Base-by-base conservation (phyloP, 2,329 filamentous ascomycete genomes). In the Boeremia exigua region DNA sequence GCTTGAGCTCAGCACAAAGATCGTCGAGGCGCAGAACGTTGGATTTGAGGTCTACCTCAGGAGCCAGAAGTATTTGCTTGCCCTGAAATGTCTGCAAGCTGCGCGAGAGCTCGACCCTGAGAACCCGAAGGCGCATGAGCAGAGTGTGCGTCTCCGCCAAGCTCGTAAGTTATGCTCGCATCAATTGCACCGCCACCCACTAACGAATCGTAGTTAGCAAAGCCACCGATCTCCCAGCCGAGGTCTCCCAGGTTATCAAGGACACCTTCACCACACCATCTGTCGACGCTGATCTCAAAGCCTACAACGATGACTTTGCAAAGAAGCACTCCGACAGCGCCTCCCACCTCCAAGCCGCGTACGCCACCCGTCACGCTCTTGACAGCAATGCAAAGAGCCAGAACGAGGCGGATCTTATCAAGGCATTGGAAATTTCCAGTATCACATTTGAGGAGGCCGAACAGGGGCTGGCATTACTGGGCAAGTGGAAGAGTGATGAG, bases 1-100 rank as follows among this genome's bases (percentile, higher is more conserved):
- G 66, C 82, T 99, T 56, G 89, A 96, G 74, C 89, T 88, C 69
- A 93, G 88, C 69, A 88, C 92, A 2, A 86, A 89, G 79, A 90
- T 87, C 71, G 85, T 96, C 43, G 87, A 95, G 59, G 90, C 86
- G 19, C 95, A 99, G 77, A 83, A 88, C 62, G 86, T 88, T 48
- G 95, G 92, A 5, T 98, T 97, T 67, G 93, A 98, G 78, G 89
- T 99, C 15, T 93, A 91, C 72, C 82, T 96, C 56, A 84, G 92
- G 70, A 40, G 68, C 94, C 93, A 87, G 72, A 97, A 97, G 80
- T 92, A 90, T 69, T 79, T 96, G 38, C 88, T 96, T 57, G 94
- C 95, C 0, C 82, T 97, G 56, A 90, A 91, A 69, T 96, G 91
- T 75, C 84, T 99, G 49, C 86, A 90, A 44, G 88, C 90, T 15